A percentile compares a stretch with the other conserved stretches of the same genome.
Evolutionary conservation across 2,329 filamentous ascomycete species (phyloP).

Genomic region (Ophiostoma sp.): DNA sequence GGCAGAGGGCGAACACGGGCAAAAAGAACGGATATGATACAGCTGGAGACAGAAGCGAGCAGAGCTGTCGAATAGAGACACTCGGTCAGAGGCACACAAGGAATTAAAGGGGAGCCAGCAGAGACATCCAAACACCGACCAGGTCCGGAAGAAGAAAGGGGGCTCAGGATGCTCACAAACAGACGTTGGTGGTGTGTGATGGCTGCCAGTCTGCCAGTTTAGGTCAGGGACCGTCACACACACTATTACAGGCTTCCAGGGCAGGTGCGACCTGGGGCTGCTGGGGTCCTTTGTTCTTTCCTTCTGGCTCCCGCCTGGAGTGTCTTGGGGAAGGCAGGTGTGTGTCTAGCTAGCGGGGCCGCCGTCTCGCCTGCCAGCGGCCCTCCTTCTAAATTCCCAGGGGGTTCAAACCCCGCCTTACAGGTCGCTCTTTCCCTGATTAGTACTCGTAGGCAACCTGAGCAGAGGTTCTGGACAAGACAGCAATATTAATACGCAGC

Average conservation of each 20-base stretch:
- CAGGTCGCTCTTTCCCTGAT: not conserved
- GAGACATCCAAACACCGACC: not conserved
- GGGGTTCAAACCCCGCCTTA: conserved; percentile 9
- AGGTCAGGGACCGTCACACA: conserved; percentile 7
- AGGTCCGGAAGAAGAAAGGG: conserved; percentile 4
- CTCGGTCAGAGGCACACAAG: not conserved
- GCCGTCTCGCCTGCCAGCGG: not conserved
- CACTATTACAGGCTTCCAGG: not conserved
- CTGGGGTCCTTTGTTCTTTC: not conserved
- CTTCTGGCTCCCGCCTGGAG: conserved; percentile 4
- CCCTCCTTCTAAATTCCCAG: not conserved
- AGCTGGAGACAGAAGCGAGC: not conserved
- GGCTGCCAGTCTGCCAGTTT: not conserved
- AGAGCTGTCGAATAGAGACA: not conserved
- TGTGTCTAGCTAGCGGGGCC: conserved; percentile 11
- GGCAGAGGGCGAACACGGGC: not conserved
- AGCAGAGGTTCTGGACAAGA: not conserved
- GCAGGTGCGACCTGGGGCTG: not conserved
- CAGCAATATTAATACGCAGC: not conserved
- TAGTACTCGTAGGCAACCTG: not conserved
- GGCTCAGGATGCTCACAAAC: conserved; percentile 5
- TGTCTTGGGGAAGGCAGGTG: conserved; percentile 3
- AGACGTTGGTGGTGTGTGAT: not conserved
- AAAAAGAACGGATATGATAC: not conserved
- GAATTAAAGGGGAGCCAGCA: conserved; percentile 7